Base-by-base conservation (phyloP, 768 basidiomycete genomes). In the Calocybe indica region DNA sequence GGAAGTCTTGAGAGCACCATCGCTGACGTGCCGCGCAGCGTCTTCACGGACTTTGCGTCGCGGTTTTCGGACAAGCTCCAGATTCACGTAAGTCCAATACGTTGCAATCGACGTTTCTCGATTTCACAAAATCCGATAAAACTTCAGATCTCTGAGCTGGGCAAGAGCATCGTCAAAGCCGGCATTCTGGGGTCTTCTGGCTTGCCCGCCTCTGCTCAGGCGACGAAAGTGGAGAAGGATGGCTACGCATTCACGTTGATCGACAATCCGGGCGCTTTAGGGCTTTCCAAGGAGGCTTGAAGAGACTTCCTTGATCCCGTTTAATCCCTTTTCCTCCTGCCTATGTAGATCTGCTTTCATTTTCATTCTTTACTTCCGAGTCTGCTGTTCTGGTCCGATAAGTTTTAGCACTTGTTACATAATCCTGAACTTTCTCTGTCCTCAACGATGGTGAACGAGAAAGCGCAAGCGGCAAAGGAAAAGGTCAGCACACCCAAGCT, bases 231-330 rank as follows among this genome's bases (percentile, higher is more conserved):
- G 29, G 73, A 68, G 2, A 58, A 60, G 36, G 66, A 65, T 1
- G 72, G 56, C 6, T 60, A 62, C 0, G 58, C 55, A 40, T 85
- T 78, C 49, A 83, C 80, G 1, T n/a, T 78, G n/a, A 69, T 88
- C 38, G 59, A 57, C 5, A 87, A 86, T 55, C 56, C 66, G 29
- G 80, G 76, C 31, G 72, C 79, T 6, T 44, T 57, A 10, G 45
- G 31, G 13, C 49, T 83, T 33, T 75, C 71, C 6, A 62, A 63
- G 28, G 49, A 49, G 29, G 34, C 47, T 15, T 37, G 37, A 14
- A 42, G 6, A 41, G 12, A 6, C 12, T 41, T 11, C 40, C 22
- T 22, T 22, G 22, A 1, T 22, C 22, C 4, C 22, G n/a, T 22
- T 22, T 4, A 4, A 22, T 22, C 2, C 22, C 22, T 22, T 22